Conservation (phyloP, 2,329 filamentous ascomycete species). For the Neophaeococcomyces mojaviensis region DNA sequence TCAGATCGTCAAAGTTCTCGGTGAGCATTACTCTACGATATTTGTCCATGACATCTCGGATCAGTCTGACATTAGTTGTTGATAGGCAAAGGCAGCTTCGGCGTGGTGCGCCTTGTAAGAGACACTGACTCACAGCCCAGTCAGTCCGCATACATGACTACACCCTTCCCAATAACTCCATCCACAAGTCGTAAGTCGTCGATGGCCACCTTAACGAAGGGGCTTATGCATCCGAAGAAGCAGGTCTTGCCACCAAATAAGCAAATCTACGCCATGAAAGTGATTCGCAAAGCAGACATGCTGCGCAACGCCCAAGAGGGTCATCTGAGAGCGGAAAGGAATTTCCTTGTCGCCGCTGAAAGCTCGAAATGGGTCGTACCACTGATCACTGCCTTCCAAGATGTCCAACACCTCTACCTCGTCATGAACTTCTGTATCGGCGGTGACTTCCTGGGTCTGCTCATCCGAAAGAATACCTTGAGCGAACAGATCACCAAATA, state of each 20-base stretch:
- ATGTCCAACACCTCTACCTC: constrained; percentile 74
- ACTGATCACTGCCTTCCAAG: constrained; percentile 81
- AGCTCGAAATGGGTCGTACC: constrained; percentile 88
- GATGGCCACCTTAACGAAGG: constrained; percentile 1
- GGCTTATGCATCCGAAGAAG: background rate
- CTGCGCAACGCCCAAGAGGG: constrained; percentile 84
- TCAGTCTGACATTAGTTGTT: background rate
- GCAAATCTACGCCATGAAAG: constrained; percentile 89
- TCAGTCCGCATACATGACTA: too few relatives aligned
- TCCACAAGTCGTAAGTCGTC: constrained; percentile 1
- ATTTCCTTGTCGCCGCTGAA: constrained; percentile 82
- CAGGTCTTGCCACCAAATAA: constrained; percentile 29
- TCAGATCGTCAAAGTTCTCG: constrained; percentile 71
- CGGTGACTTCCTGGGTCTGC: constrained; percentile 80
- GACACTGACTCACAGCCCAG: constrained; percentile 46
- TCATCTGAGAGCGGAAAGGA: constrained; percentile 81
- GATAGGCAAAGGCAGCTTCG: constrained; percentile 77
- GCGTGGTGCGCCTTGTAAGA: constrained; percentile 77
- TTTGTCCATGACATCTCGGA: background rate
- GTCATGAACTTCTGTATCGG: constrained; percentile 99
- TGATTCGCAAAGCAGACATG: constrained; percentile 92
- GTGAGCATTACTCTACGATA: background rate
- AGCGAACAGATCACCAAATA: constrained; percentile 71
- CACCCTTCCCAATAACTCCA: constrained; percentile 12
- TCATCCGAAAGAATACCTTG: constrained; percentile 78